Conservation (phyloP, 768 basidiomycete species). For the Tremella mesenterica region DNA sequence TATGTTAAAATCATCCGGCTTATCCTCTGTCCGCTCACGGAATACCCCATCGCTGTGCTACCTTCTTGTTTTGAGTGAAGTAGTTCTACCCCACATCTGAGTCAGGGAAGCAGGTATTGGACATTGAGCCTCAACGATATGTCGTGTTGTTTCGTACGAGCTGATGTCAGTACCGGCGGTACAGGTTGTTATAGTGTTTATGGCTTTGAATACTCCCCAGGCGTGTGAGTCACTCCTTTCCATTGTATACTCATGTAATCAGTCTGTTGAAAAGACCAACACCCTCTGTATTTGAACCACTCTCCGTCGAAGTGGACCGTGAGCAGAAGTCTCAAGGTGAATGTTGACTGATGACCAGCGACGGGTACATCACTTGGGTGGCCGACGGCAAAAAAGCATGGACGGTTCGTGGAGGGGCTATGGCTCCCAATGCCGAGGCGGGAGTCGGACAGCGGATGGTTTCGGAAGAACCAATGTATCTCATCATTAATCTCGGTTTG, state of each 20-base stretch:
- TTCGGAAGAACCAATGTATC: slow-evolving; percentile 68
- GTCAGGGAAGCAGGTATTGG: neutral
- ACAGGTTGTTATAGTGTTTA: slow-evolving; percentile 57
- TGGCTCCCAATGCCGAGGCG: slow-evolving; percentile 57
- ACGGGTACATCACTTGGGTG: slow-evolving; percentile 70
- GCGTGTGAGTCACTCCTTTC: slow-evolving; percentile 47
- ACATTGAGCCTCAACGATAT: too few relatives aligned
- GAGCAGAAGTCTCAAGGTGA: neutral
- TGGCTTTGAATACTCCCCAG: slow-evolving; percentile 74
- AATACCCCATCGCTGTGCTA: too few relatives aligned
- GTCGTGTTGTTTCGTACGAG: too few relatives aligned
- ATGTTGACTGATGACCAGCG: slow-evolving; percentile 4
- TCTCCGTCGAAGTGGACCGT: too few relatives aligned
- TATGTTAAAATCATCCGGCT: neutral
- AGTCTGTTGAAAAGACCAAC: too few relatives aligned
- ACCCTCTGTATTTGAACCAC: too few relatives aligned
- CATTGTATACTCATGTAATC: neutral
- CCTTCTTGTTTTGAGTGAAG: too few relatives aligned
- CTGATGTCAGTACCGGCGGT: slow-evolving; percentile 45
- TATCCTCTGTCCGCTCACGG: too few relatives aligned
- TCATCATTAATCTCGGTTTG: slow-evolving; percentile 52
- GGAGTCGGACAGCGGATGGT: slow-evolving; percentile 64
- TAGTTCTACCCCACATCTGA: neutral
- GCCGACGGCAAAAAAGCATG: slow-evolving; percentile 56
- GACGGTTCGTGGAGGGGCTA: slow-evolving; percentile 46